phyloP scores from a whole-genome alignment of 2,329 filamentous ascomycete species.

The Venturia aucupariae region DNA sequence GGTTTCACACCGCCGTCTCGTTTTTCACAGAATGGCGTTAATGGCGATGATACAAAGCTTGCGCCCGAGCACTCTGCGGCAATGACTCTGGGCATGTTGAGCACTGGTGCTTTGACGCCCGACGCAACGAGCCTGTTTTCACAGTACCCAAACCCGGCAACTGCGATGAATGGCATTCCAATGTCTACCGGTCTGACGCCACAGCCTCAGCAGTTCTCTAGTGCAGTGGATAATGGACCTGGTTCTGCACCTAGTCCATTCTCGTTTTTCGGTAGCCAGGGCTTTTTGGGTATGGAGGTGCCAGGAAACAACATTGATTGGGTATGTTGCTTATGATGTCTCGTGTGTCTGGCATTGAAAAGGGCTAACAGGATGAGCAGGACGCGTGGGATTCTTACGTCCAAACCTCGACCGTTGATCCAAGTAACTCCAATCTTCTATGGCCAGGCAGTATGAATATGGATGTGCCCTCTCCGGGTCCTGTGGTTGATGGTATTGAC shows the following conservation, averaged over 20 bases:
- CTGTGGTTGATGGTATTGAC: neutral
- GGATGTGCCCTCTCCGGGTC: neutral
- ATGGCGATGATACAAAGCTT: conserved; percentile 45
- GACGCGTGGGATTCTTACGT: conserved; percentile 63
- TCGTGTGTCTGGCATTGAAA: conserved; percentile 15
- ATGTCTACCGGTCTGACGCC: neutral
- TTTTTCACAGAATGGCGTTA: conserved; percentile 18
- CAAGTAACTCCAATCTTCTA: neutral
- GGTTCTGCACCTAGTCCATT: conserved; percentile 44
- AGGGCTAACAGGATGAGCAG: conserved; percentile 29
- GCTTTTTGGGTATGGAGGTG: conserved; percentile 46
- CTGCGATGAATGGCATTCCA: neutral
- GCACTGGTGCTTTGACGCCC: conserved; percentile 50
- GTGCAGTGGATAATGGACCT: conserved; percentile 23
- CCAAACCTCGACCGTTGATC: conserved; percentile 28
- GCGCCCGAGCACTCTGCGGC: conserved; percentile 54
- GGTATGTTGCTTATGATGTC: conserved; percentile 36
- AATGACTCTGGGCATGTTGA: conserved; percentile 62
- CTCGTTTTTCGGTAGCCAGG: conserved; percentile 40
- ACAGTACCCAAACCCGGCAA: conserved; percentile 19
- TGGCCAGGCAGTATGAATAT: conserved; percentile 3
- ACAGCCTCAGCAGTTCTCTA: conserved; percentile 21
- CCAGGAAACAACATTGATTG: conserved; percentile 49
- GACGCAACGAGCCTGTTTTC: conserved; percentile 30
- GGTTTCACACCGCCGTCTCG: conserved; percentile 22